A percentile compares a stretch with the other conserved stretches of the same genome.
These are phyloP conservation scores for Pseudodiploospora longispora DNA, from an alignment of 2,329 filamentous ascomycete species.

Conservation along the genomic window DNA sequence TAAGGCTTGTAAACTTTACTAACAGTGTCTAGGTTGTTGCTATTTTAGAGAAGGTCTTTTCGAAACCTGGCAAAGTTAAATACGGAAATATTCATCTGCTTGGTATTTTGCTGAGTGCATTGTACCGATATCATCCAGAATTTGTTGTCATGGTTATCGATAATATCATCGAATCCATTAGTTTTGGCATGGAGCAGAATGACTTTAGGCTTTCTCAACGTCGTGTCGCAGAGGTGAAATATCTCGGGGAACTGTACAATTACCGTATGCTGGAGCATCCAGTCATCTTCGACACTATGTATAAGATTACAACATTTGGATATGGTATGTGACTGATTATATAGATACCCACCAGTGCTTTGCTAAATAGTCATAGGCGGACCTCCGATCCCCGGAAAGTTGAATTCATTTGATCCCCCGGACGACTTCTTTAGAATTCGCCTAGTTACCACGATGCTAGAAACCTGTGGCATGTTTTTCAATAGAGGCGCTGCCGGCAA, in stretches of 20 bases:
- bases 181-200: slow-evolving; percentile 82
- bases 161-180: slow-evolving; percentile 80
- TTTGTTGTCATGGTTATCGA: slow-evolving; percentile 92
- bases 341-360: not conserved
- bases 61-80: slow-evolving; percentile 93
- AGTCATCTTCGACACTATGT: slow-evolving; percentile 90
- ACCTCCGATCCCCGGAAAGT: slow-evolving; percentile 67
- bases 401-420: slow-evolving; percentile 73
- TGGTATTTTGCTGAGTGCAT: slow-evolving; percentile 77
- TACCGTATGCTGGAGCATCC: slow-evolving; percentile 95
- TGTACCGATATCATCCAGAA: slow-evolving; percentile 85
- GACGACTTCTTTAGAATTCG: slow-evolving; percentile 97
- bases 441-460: slow-evolving; percentile 77
- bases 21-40: slow-evolving; percentile 49
- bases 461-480: slow-evolving; percentile 95
- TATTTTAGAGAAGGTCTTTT: slow-evolving; percentile 83
- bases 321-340: slow-evolving; percentile 48
- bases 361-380: slow-evolving; percentile 46
- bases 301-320: slow-evolving; percentile 88
- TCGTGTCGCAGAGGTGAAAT: slow-evolving; percentile 91
- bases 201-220: slow-evolving; percentile 97
- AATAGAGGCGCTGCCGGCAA: slow-evolving; percentile 89
- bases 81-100: slow-evolving; percentile 94
- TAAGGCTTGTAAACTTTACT: not conserved
- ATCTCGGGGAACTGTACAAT: slow-evolving; percentile 92